Base-by-base conservation (phyloP, 306 rosid species). In the Vicia villosa region DNA sequence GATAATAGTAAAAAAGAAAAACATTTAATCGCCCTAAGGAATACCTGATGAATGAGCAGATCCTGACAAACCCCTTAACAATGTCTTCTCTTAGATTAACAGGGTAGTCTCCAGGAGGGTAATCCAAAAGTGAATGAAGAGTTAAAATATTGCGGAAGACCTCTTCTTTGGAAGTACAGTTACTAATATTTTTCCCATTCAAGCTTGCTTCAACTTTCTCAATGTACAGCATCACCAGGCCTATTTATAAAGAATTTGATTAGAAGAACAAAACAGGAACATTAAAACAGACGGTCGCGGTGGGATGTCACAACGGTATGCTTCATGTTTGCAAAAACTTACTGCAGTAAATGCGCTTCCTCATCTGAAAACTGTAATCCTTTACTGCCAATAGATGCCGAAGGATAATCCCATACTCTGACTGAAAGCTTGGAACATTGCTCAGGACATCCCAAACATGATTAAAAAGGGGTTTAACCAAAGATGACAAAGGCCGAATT, bases 61-160 rank as follows among this genome's bases (percentile, higher is more conserved):
- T 90, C 50, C 76, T 68, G 32, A 79, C 85, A 74, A 93, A 77
- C 41, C 94, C 87, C 78, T 84, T 81, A 55, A 88, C 81, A 69
- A 84, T 42, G 74, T 69, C 85, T 14, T 85, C 86, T 73, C 97
- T 85, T 28, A 90, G 75, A 77, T 42, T 88, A 70, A 69, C 76
- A 54, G 90, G 83, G 73, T 86, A 86, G 82, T 90, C 97, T 20
- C 94, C 89, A 22, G 98, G 98, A 63, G 96, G 90, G 79, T 82
- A 90, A 81, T 86, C 93, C 83, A 93, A 62, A 77, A 90, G 96
- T 8, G 94, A 88, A 68, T 87, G 90, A 66, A 93, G 94, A 5
- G 97, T 86, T 70, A 87, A 54, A 64, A 89, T 83, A 80, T 86
- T 76, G 64, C 95, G 97, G 76, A 92, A 87, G 64, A 86, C 86